Base-by-base conservation (phyloP, 805 yeast genomes). In the Sporopachydermia lactativora region DNA sequence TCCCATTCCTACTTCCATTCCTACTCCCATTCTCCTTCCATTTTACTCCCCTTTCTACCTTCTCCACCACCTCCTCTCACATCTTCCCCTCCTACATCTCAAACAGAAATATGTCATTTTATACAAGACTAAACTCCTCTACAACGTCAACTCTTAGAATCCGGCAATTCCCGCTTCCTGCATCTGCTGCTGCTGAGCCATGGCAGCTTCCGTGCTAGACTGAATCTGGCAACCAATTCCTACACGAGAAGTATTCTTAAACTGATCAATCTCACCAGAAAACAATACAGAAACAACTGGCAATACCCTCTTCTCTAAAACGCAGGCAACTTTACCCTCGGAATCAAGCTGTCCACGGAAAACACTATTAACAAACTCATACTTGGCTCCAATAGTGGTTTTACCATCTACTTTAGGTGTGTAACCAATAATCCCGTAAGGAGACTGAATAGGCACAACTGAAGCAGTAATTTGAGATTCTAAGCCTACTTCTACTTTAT, bases 191-290 rank as follows among this genome's bases (percentile, higher is more conserved):
- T 55, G 60, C 50, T 57, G 59, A 51, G 82, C 72, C 71, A 83
- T 77, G 52, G 85, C 73, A 67, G 84, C 92, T 67, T 88, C 95
- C 55, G 82, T 77, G 58, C 96, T 96, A 49, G 92, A 78, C 70
- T 92, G 97, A 50, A 92, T 79, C 69, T 89, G 96, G 53, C 92
- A 70, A 61, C 96, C 97, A 52, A 88, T 74, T 58, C 98, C 98
- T 49, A 89, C 66, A 62, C 77, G 81, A 48, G 88, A 78, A 46
- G 85, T 66, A 56, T 70, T 70, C 62, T 79, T 81, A 57, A 69
- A 64, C 61, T 89, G 97, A 65, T 89, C 96, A 47, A 89, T 75
- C 65, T 88, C 95, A 55, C 95, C 95, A 49, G 81, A 73, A 69
- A 92, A 86, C 55, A 85, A 66, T 42, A 92, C 70, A 19, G 95